Evolutionary conservation across 1,284 basidiomycete species (phyloP), one percentile per base, ranked within the genome.

Genomic region (Taiwanofungus camphoratus): DNA sequence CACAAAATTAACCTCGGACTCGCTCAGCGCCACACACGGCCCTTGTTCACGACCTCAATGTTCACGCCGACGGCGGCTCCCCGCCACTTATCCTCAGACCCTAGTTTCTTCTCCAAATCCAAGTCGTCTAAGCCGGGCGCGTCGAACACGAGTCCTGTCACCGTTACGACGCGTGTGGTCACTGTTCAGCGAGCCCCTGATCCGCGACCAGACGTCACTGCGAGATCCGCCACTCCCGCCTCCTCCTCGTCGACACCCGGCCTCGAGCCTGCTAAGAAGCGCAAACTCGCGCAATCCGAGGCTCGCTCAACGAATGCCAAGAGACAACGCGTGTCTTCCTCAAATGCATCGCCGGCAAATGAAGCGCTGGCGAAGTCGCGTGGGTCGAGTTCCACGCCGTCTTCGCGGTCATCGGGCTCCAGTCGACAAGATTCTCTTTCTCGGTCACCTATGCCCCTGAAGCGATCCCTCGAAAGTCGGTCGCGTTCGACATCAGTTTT

Each of bases 401-500:
- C 55, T 27, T 37, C 40, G 29, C 33, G 21, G 18, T 27, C 46
- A 34, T 49, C 53, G 20, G 39, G 39, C 6, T 49, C 52, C 12
- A 51, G 49, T 11, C 47, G 50, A 5, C 46, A 51, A 9, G 43
- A 49, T 1, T 60, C 58, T 22, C 34, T 45, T 1, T 49, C 53
- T 11, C 48, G 50, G 1, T 54, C 53, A 3, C 43, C 50, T 6
- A 44, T 49, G 24, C 44, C 46, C 24, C 42, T 48, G 12, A 39
- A 35, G 9, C 35, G 46, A 2, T 39, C 22, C 8, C 48, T 26
- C 63, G 68, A 35, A 18, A 59, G 57, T 45, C 43, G 60, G 35
- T 58, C 63, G 22, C 63, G 65, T 19, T 69, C 69, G 7, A 58
- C 57, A 2, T 62, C 65, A 0, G 56, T 52, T 1, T 61, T 64